Conservation (phyloP, 1,284 basidiomycete genomes). For the Xanthoconium separans region DNA sequence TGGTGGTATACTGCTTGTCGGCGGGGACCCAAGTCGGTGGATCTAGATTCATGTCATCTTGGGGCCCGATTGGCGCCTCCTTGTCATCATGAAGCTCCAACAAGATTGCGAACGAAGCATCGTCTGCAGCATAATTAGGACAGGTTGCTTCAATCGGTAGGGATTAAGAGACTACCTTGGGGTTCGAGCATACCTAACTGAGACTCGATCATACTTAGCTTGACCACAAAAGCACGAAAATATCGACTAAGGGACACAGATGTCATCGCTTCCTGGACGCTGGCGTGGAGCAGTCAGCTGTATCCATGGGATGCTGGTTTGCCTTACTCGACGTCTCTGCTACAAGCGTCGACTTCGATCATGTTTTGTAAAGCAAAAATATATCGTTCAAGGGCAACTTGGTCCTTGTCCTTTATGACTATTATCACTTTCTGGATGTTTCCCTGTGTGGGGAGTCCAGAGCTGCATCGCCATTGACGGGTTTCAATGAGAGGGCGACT, state of each 20-base stretch:
- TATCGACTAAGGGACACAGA: conserved; percentile 67
- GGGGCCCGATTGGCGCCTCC: conserved; percentile 50
- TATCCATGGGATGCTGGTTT: background rate
- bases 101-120: conserved; percentile 80
- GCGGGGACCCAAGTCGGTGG: conserved; percentile 79
- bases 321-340: conserved; percentile 59
- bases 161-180: conserved; percentile 35
- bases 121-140: conserved; percentile 43
- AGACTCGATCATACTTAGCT: conserved; percentile 78
- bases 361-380: conserved; percentile 75
- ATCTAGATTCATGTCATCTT: conserved; percentile 52
- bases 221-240: conserved; percentile 84
- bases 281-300: conserved; percentile 29
- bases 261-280: conserved; percentile 70
- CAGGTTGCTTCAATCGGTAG: background rate
- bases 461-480: background rate
- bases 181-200: conserved; percentile 64
- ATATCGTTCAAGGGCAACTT: conserved; percentile 78
- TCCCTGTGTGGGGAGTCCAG: conserved; percentile 44
- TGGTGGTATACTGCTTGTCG: conserved; percentile 60
- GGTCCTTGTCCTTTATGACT: conserved; percentile 75
- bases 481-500: conserved; percentile 17
- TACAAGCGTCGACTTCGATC: conserved; percentile 65
- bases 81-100: conserved; percentile 77
- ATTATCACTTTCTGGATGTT: conserved; percentile 73